Evolutionary conservation across 345 rosid genomes (phyloP).

Genomic region (Eucalyptus globulus): DNA sequence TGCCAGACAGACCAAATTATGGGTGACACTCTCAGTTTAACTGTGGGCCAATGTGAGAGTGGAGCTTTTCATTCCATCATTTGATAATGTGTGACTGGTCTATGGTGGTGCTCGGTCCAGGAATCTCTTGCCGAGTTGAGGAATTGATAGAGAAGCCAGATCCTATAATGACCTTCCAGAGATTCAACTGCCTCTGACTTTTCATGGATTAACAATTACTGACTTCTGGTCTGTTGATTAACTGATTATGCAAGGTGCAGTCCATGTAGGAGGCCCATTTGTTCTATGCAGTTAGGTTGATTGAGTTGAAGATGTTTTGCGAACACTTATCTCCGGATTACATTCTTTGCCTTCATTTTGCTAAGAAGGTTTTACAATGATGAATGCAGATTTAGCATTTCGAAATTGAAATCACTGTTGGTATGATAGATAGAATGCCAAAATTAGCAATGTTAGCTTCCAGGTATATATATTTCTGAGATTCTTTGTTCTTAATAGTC

Average conservation of each 20-base stretch:
- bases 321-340: conserved; percentile 6
- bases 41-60: conserved; percentile 62
- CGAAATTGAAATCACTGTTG: neutral
- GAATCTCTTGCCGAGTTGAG: neutral
- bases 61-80: conserved; percentile 31
- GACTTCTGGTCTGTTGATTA: neutral
- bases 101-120: neutral
- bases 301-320: neutral
- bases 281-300: conserved; percentile 4
- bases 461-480: neutral
- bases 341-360: conserved; percentile 37
- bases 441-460: neutral
- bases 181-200: neutral
- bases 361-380: conserved; percentile 14
- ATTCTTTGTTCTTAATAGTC: neutral
- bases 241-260: neutral
- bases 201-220: neutral
- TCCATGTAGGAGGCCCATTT: conserved; percentile 15
- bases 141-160: conserved; percentile 10
- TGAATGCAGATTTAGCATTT: conserved; percentile 4
- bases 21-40: conserved; percentile 36
- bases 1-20: conserved; percentile 45
- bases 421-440: neutral
- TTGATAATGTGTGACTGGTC: conserved; percentile 2
- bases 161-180: neutral